These are phyloP conservation scores for Talaromyces sp. DNA, from an alignment of 2,329 filamentous ascomycete genomes.

Conservation along the genomic window DNA sequence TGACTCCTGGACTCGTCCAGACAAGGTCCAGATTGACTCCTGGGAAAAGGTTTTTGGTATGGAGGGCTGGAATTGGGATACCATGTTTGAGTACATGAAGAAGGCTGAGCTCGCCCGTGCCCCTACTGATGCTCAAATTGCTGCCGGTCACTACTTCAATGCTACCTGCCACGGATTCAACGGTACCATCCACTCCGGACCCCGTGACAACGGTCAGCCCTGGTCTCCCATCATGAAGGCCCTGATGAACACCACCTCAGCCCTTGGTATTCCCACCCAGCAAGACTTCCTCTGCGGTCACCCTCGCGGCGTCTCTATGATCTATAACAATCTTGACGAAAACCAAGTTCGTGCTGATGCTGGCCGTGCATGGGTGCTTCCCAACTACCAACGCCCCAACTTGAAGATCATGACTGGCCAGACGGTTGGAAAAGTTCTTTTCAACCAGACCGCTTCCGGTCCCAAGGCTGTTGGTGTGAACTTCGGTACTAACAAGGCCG, in stretches of 20 bases:
- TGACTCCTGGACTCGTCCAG: constrained; percentile 26
- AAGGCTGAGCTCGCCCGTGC: constrained; percentile 28
- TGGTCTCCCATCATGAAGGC: constrained; percentile 23
- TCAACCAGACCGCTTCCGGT: constrained; percentile 14
- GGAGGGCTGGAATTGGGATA: constrained; percentile 43
- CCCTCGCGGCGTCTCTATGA: constrained; percentile 28
- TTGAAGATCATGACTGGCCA: constrained; percentile 23
- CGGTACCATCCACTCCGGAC: constrained; percentile 21
- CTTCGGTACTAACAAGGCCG: constrained; percentile 22
- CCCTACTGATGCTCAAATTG: constrained; percentile 19
- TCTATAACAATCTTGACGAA: constrained; percentile 23
- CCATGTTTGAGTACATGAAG: constrained; percentile 45
- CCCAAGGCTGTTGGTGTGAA: constrained; percentile 22
- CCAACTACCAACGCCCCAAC: constrained; percentile 19
- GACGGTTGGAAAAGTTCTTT: constrained; percentile 22
- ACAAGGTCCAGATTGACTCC: constrained; percentile 22
- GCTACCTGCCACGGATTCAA: constrained; percentile 22
- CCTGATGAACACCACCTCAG: constrained; percentile 21
- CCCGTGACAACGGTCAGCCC: constrained; percentile 20
- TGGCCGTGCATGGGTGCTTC: constrained; percentile 26
- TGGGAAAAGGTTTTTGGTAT: constrained; percentile 39
- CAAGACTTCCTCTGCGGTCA: constrained; percentile 23
- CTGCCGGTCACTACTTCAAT: constrained; percentile 22
- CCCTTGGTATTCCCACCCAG: constrained; percentile 16
- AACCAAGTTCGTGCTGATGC: constrained; percentile 25